phyloP scores from a whole-genome alignment of 345 rosid species.

The Camelina sativa region DNA sequence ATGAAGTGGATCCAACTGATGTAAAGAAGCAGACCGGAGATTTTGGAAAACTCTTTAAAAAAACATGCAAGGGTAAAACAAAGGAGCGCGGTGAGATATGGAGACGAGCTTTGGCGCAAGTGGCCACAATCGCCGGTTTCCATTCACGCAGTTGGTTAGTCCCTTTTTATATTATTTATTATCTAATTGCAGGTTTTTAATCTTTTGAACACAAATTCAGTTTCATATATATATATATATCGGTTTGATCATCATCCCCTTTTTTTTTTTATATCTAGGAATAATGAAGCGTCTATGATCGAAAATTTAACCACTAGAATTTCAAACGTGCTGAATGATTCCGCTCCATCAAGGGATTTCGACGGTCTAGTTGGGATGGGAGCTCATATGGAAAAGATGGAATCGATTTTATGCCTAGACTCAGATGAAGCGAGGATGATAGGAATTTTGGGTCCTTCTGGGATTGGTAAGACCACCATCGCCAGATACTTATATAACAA shows the following conservation, averaged over 20 bases:
- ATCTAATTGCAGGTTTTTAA: too few species aligned
- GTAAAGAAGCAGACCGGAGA: neutral
- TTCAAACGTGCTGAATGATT: neutral
- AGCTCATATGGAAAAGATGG: neutral
- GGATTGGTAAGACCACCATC: conserved; percentile 13
- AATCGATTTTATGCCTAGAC: neutral
- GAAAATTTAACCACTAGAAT: neutral
- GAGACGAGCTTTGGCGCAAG: neutral
- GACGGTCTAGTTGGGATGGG: neutral
- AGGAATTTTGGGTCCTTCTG: neutral
- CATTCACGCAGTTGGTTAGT: neutral
- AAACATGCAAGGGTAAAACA: neutral
- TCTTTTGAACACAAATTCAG: too few species aligned
- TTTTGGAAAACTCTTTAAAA: neutral
- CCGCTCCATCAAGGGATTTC: neutral
- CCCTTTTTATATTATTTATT: too few species aligned
- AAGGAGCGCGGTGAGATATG: neutral
- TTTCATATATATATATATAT: too few species aligned
- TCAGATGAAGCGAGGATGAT: neutral
- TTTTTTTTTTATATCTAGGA: neutral
- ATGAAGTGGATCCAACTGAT: neutral
- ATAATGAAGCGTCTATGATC: neutral
- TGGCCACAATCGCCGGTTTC: neutral
- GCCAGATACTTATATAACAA: conserved; percentile 22
- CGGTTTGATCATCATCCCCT: neutral